Evolutionary conservation across 2,329 filamentous ascomycete species (phyloP).

Genomic region (Nigrospora sphaerica): DNA sequence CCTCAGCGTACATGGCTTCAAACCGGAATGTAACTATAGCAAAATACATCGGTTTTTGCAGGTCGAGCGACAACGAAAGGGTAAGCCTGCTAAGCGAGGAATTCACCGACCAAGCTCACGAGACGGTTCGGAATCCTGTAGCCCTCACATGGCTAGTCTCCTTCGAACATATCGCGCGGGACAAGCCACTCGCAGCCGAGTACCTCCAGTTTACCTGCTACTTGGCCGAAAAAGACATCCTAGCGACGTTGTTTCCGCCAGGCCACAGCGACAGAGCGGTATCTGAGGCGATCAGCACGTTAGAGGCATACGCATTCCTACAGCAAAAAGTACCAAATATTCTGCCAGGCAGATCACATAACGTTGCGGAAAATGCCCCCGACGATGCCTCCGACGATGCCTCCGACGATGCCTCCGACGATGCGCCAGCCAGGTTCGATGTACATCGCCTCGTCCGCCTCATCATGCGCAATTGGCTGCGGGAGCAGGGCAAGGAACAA

Average conservation of each 20-base stretch:
- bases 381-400: too few relatives aligned
- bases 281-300: not conserved
- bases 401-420: too few relatives aligned
- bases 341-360: not conserved
- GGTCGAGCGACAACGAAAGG: not conserved
- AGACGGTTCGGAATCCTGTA: not conserved
- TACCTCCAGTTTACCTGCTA: not conserved
- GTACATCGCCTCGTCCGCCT: not conserved
- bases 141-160: not conserved
- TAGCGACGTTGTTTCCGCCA: too few relatives aligned
- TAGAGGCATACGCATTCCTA: not conserved
- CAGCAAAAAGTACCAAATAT: not conserved
- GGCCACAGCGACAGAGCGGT: not conserved
- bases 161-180: not conserved
- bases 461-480: not conserved
- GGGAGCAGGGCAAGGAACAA: not conserved
- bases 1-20: not conserved
- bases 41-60: not conserved
- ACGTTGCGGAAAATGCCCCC: too few relatives aligned
- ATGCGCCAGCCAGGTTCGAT: not conserved
- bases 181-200: not conserved
- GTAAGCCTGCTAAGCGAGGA: not conserved
- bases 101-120: not conserved
- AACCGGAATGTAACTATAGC: not conserved
- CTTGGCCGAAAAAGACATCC: not conserved